Evolutionary conservation across 2,329 filamentous ascomycete genomes (phyloP).

Genomic region (Penicillium sp.): DNA sequence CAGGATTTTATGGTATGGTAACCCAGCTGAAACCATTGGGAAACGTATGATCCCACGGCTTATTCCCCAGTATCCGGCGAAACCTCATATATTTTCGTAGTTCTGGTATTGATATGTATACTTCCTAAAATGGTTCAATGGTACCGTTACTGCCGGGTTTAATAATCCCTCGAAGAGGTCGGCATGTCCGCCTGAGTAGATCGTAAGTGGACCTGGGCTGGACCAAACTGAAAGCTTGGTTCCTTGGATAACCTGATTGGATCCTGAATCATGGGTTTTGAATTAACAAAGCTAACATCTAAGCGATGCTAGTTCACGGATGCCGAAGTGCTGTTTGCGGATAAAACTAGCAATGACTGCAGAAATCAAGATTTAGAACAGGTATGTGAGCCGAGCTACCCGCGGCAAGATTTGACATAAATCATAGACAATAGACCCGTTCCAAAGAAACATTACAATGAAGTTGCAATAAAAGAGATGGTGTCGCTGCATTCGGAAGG

Average conservation of each 20-base stretch:
- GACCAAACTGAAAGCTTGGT: not conserved
- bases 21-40: not conserved
- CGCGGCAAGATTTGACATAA: not conserved
- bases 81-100: conserved; percentile 5
- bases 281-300: conserved; percentile 1
- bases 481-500: conserved; percentile 24
- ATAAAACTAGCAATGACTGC: not conserved
- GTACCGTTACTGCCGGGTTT: conserved; percentile 19
- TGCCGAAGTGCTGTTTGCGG: conserved; percentile 20
- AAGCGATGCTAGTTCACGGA: conserved; percentile 4
- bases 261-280: not conserved
- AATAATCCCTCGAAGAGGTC: not conserved
- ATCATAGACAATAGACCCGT: not conserved
- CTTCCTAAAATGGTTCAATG: conserved; percentile 11
- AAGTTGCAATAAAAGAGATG: conserved; percentile 12
- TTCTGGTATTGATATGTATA: conserved; percentile 7
- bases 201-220: not conserved
- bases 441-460: not conserved
- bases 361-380: not conserved
- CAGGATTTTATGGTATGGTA: not conserved
- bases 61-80: conserved; percentile 1
- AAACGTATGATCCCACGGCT: not conserved
- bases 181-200: not conserved
- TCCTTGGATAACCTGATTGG: conserved; percentile 2
- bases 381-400: not conserved